Evolutionary conservation across 441 rosid species (phyloP), one percentile per base, ranked within the genome.

Genomic region (Omphalea diandra): DNA sequence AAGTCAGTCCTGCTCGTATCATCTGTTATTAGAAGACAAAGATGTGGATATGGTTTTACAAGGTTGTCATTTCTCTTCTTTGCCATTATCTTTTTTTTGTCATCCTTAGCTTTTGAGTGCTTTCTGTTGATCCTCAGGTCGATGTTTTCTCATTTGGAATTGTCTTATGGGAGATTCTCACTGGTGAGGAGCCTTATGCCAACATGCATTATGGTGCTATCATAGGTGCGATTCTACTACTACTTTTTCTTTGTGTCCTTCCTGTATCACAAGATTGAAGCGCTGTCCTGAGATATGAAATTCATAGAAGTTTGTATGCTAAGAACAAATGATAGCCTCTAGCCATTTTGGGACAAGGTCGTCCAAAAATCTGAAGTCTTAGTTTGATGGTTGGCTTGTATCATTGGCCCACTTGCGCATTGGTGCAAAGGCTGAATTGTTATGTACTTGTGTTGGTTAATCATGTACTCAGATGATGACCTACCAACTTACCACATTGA

Each of bases 111-210:
- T 49, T 61, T 33, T 67, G 60, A 63, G 15, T 0, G n/a, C 38
- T 10, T n/a, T 50, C 29, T 54, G 66, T 57, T 67, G 66, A 43
- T 73, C 43, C 29, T 61, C 79, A 91, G 98, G 98, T 94, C 58
- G 98, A 94, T 60, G 96, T 90, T 69, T 94, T 94, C 82, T 91
- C 98, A 62, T 94, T 94, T 11, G 97, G 94, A 55, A 90, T 94
- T 65, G 95, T 94, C 73, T 68, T 94, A 61, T 91, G 98, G 98
- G 98, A 94, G 86, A 86, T 94, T 85, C 97, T 94, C 70, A 94
- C 97, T 2, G 93, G 97, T 32, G 98, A 91, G 69, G 98, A 94
- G 83, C 98, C 98, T 15, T 94, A 94, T 74, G 97, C 97, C 78
- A 90, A 87, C 78, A 88, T 91, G 97, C 97, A 91, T 81, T 88